Percentiles rank a stretch among this genome's conserved stretches.
These are phyloP conservation scores for Talaromyces stipitatus DNA, from an alignment of 495 filamentous ascomycete species.

Conservation along the genomic window DNA sequence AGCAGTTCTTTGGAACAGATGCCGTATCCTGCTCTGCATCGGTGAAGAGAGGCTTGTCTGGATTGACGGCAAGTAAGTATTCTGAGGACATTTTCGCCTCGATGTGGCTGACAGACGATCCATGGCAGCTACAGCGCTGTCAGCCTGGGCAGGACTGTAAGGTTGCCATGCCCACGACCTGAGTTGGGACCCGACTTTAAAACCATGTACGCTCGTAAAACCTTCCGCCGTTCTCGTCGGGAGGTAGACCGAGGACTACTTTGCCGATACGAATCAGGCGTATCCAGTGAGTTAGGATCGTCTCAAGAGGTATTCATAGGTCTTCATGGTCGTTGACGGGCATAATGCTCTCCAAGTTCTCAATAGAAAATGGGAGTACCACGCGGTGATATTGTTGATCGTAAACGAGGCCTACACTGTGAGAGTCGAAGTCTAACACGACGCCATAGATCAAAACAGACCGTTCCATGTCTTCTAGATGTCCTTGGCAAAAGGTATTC, in stretches of 20 bases:
- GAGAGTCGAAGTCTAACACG: conserved; percentile 2
- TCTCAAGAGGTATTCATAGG: conserved; percentile 32
- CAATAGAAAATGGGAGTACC: conserved; percentile 9
- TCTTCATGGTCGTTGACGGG: conserved; percentile 14
- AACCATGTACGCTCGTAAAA: too few relatives aligned
- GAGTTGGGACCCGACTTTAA: neutral
- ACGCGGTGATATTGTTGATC: conserved; percentile 12
- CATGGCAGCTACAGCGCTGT: conserved; percentile 12
- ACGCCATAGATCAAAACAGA: conserved; percentile 14
- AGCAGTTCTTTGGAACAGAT: conserved; percentile 19
- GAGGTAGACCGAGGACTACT: neutral
- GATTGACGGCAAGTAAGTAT: conserved; percentile 3
- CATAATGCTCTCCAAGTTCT: conserved; percentile 8
- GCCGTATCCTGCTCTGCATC: conserved; percentile 20
- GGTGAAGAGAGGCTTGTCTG: conserved; percentile 13
- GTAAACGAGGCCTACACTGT: conserved; percentile 15
- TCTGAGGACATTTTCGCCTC: conserved; percentile 12
- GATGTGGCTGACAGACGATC: conserved; percentile 11
- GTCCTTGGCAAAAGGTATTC: conserved; percentile 7
- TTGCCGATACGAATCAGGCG: conserved; percentile 22
- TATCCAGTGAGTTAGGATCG: conserved; percentile 31
- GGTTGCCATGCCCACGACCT: conserved; percentile 12
- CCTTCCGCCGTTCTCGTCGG: too few relatives aligned
- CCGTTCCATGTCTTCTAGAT: conserved; percentile 13
- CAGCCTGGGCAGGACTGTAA: conserved; percentile 12